Conservation (phyloP, 768 basidiomycete genomes). For the Pleurotus giganteus region DNA sequence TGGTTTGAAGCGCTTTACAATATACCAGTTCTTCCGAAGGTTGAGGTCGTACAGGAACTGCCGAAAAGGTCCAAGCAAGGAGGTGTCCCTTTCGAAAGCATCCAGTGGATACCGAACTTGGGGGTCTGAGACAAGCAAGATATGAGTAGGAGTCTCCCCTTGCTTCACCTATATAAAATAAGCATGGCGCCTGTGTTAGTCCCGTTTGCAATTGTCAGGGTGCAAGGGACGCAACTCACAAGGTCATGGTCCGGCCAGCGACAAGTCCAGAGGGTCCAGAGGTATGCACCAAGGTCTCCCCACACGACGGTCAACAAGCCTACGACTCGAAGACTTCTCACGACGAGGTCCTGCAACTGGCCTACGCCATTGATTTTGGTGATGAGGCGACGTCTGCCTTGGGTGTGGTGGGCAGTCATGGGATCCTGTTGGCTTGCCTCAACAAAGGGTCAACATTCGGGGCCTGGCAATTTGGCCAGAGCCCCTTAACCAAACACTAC, state of each 20-base stretch:
- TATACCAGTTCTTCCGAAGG: conserved; percentile 70
- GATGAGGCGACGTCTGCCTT: neutral
- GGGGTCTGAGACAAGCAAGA: conserved; percentile 69
- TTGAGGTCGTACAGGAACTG: conserved; percentile 54
- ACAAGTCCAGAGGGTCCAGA: conserved; percentile 56
- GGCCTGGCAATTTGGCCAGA: neutral
- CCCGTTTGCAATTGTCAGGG: conserved; percentile 1
- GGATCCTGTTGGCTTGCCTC: neutral
- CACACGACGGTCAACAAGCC: conserved; percentile 61
- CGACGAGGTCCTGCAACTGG: conserved; percentile 25
- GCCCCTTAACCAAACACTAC: neutral
- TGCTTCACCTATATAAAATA: conserved; percentile 14
- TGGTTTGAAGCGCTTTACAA: conserved; percentile 53
- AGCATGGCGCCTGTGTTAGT: neutral
- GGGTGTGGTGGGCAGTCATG: conserved; percentile 3
- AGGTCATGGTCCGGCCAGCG: conserved; percentile 51
- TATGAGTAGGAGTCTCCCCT: conserved; percentile 40
- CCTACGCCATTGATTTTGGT: neutral
- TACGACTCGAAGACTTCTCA: conserved; percentile 44
- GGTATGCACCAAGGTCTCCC: conserved; percentile 63
- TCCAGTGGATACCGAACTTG: conserved; percentile 50
- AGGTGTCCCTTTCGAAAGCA: conserved; percentile 17
- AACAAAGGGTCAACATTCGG: neutral
- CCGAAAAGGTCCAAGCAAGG: conserved; percentile 15
- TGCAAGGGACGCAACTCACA: conserved; percentile 17